These are phyloP conservation scores for Heterobasidion occidentale DNA, from an alignment of 1,284 basidiomycete genomes.

Conservation along the genomic window DNA sequence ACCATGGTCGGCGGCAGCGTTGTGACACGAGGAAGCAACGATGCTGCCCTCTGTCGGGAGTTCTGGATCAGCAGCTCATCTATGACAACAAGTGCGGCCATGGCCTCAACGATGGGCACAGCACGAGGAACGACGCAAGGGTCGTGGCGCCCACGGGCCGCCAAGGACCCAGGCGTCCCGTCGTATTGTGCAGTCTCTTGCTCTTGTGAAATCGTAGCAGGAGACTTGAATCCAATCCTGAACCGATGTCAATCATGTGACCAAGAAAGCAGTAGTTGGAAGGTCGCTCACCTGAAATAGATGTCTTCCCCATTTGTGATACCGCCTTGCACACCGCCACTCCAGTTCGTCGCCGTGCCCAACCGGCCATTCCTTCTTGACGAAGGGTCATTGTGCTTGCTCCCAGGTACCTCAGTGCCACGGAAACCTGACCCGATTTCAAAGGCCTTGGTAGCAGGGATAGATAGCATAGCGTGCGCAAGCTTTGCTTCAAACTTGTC, in stretches of 20 bases:
- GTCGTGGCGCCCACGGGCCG: constrained; percentile 91
- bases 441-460: constrained; percentile 99
- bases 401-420: constrained; percentile 93
- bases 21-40: constrained; percentile 67
- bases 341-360: constrained; percentile 91
- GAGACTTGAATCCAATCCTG: constrained; percentile 96
- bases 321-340: constrained; percentile 95
- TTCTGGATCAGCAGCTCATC: constrained; percentile 88
- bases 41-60: constrained; percentile 60
- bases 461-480: constrained; percentile 98
- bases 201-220: constrained; percentile 93
- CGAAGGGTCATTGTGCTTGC: constrained; percentile 91
- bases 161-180: constrained; percentile 81
- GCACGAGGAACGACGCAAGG: constrained; percentile 98
- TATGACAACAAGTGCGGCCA: constrained; percentile 95
- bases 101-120: constrained; percentile 97
- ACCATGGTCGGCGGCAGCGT: constrained; percentile 86
- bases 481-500: constrained; percentile 98
- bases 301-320: constrained; percentile 97
- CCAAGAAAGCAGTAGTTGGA: neutral
- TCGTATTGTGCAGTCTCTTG: constrained; percentile 92
- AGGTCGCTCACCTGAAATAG: constrained; percentile 79
- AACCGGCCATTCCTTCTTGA: constrained; percentile 63
- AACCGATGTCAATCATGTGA: neutral
- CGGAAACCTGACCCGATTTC: constrained; percentile 97